Percentiles rank a stretch among this genome's conserved stretches.
Conservation (phyloP, 768 basidiomycete genomes). For the Nidularia sp. region DNA sequence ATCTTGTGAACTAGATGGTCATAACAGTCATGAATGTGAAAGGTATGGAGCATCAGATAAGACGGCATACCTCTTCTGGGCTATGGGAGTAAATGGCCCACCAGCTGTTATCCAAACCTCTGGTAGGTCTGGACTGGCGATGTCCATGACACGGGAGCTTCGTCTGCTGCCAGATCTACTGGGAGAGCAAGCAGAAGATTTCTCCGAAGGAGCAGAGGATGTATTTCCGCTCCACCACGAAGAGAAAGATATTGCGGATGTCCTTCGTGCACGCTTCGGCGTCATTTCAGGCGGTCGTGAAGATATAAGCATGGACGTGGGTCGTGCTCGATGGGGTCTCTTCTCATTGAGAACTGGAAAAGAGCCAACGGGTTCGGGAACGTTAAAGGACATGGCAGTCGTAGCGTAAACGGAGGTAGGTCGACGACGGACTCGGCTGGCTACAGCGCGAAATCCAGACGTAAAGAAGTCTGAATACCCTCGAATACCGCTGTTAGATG, state of each 20-base stretch:
- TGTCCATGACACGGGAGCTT: constrained; percentile 9
- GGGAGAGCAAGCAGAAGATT: neutral
- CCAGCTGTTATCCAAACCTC: constrained; percentile 30
- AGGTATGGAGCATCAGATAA: neutral
- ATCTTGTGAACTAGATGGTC: constrained; percentile 7
- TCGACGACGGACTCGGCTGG: constrained; percentile 12
- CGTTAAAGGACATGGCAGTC: too few relatives aligned
- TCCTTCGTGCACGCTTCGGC: constrained; percentile 10
- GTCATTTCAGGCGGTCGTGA: constrained; percentile 14
- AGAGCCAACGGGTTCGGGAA: too few relatives aligned
- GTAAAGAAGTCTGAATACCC: constrained; percentile 46
- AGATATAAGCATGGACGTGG: constrained; percentile 24
- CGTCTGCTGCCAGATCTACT: constrained; percentile 6
- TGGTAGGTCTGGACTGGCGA: constrained; percentile 9
- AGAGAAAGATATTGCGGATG: too few relatives aligned
- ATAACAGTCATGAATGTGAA: neutral
- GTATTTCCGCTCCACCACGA: too few relatives aligned
- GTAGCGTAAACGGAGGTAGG: constrained; percentile 5
- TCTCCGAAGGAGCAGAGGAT: neutral
- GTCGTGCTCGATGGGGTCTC: constrained; percentile 16
- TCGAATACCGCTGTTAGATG: constrained; percentile 11
- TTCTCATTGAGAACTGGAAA: constrained; percentile 4
- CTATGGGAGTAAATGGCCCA: constrained; percentile 20
- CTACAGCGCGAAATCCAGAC: constrained; percentile 39
- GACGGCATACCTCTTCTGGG: constrained; percentile 16